phyloP scores from a whole-genome alignment of 192 early-diverging fungal species.

The Lobosporangium transversale region DNA sequence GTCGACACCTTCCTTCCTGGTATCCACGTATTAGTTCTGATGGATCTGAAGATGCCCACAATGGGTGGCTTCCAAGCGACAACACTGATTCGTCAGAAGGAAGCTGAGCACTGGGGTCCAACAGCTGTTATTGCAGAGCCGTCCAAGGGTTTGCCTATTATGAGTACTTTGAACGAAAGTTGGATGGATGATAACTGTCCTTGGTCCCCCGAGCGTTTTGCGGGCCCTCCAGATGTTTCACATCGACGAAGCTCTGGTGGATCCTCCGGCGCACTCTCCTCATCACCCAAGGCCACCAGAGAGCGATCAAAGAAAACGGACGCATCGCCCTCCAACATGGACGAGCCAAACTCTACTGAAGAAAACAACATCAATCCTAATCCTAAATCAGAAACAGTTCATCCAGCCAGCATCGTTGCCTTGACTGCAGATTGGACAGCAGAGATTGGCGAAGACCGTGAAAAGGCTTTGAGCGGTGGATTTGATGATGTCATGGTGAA shows the following conservation, averaged over 20 bases:
- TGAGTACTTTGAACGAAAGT: slow-evolving; percentile 6
- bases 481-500: slow-evolving; percentile 54
- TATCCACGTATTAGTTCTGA: slow-evolving; percentile 31
- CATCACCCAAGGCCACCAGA: neutral
- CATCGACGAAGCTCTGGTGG: slow-evolving; percentile 10
- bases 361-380: no score
- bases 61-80: slow-evolving; percentile 44
- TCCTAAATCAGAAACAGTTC: slow-evolving; percentile 7
- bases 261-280: neutral
- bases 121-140: neutral
- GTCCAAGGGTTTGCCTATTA: neutral
- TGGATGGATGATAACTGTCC: slow-evolving; percentile 19
- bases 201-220: slow-evolving; percentile 41
- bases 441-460: slow-evolving; percentile 46
- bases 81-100: slow-evolving; percentile 39
- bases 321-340: neutral
- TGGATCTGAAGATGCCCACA: slow-evolving; percentile 50
- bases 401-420: slow-evolving; percentile 34
- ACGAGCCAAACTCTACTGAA: no score
- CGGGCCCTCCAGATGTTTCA: slow-evolving; percentile 4
- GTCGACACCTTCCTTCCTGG: slow-evolving; percentile 32
- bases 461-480: slow-evolving; percentile 25
- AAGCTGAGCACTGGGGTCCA: slow-evolving; percentile 18
- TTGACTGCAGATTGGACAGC: slow-evolving; percentile 37
- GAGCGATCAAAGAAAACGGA: neutral